phyloP scores from a whole-genome alignment of 208 protist species.

The Naegleria gruberi region DNA sequence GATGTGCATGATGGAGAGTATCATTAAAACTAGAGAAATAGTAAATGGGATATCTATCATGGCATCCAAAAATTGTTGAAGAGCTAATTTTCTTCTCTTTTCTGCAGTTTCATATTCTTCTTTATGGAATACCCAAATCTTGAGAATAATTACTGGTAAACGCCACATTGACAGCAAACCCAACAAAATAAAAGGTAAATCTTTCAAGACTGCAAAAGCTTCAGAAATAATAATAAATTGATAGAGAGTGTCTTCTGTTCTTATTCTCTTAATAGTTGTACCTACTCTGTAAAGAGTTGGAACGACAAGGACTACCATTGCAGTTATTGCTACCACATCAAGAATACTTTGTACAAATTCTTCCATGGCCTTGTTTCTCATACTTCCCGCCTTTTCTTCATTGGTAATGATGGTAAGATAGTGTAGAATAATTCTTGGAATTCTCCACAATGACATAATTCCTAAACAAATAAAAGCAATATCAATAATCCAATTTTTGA shows the following conservation, averaged over 20 bases:
- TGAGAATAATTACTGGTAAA: background rate
- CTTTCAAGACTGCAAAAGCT: background rate
- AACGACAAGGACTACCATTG: background rate
- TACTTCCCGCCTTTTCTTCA: background rate
- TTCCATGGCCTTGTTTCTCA: background rate
- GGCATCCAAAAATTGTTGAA: background rate
- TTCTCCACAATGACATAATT: background rate
- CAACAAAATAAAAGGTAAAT: background rate
- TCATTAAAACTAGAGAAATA: background rate
- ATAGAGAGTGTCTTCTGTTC: background rate
- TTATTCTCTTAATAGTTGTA: background rate
- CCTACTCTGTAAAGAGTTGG: background rate
- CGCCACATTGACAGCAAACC: background rate
- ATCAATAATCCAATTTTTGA: background rate
- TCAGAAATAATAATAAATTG: background rate
- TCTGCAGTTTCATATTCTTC: background rate
- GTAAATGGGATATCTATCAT: background rate
- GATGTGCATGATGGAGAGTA: background rate
- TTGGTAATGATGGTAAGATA: background rate
- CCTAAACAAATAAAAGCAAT: background rate
- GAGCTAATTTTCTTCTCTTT: background rate
- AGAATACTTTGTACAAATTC: background rate
- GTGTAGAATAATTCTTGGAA: background rate
- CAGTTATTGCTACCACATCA: background rate
- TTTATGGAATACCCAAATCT: background rate